Evolutionary conservation across 2,329 filamentous ascomycete species (phyloP).

Genomic region (Calycina herbarum): DNA sequence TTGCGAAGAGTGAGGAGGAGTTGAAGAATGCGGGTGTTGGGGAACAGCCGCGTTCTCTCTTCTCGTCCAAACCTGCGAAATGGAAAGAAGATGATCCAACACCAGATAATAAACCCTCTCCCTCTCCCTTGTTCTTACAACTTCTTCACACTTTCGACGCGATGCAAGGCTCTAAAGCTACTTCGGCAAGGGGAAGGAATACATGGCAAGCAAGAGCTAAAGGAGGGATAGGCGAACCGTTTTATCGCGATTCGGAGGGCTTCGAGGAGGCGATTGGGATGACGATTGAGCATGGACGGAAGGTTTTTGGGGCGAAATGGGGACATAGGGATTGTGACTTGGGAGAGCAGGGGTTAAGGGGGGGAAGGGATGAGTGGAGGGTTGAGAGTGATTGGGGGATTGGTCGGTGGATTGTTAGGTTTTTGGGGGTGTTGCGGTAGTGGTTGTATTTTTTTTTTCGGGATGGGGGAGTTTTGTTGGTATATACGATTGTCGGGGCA

Average conservation of each 20-base stretch:
- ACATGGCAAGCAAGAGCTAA: conserved; percentile 53
- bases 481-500: no score
- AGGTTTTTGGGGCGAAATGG: conserved; percentile 47
- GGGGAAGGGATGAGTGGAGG: conserved; percentile 47
- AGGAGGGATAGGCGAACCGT: conserved; percentile 54
- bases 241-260: conserved; percentile 50
- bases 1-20: not conserved
- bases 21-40: not conserved
- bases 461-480: no score
- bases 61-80: not conserved
- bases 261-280: conserved; percentile 47
- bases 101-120: conserved; percentile 29
- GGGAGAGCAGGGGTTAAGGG: conserved; percentile 38
- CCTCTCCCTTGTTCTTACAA: conserved; percentile 11
- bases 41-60: not conserved
- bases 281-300: conserved; percentile 47
- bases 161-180: conserved; percentile 37
- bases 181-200: conserved; percentile 42
- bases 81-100: not conserved
- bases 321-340: conserved; percentile 47
- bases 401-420: conserved; percentile 17
- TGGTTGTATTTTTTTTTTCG: no score
- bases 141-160: conserved; percentile 36
- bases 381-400: conserved; percentile 37
- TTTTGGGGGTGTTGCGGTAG: no score